Evolutionary conservation across 1,284 basidiomycete species (phyloP).

Genomic region (Xerocomus amazonicus): DNA sequence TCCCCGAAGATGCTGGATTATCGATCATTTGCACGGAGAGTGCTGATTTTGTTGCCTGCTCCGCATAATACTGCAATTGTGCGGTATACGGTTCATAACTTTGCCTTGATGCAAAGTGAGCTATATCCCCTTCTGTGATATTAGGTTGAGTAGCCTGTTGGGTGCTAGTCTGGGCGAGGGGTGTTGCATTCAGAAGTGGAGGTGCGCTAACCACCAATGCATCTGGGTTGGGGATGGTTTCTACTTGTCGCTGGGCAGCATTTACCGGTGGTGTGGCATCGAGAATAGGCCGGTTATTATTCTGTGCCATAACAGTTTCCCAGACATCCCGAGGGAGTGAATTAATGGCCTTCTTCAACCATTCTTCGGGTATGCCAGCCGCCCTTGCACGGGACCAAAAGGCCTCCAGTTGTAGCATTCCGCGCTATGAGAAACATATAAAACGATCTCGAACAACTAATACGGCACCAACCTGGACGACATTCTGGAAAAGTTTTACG

Average conservation of each 20-base stretch:
- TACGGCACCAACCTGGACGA: slow-evolving; percentile 18
- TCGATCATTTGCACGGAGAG: slow-evolving; percentile 2
- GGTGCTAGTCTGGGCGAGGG: slow-evolving; percentile 1
- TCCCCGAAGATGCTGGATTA: neutral
- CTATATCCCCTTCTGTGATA: neutral
- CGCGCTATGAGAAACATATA: slow-evolving; percentile 15
- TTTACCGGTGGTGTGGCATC: neutral
- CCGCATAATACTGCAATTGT: slow-evolving; percentile 24
- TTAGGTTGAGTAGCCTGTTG: neutral
- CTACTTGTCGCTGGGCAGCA: neutral
- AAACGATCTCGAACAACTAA: slow-evolving; percentile 1
- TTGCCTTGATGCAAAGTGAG: slow-evolving; percentile 1
- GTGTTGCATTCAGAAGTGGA: neutral
- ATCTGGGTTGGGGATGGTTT: neutral
- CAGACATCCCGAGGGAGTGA: slow-evolving; percentile 18
- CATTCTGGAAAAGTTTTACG: slow-evolving; percentile 21
- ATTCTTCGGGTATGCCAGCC: slow-evolving; percentile 19
- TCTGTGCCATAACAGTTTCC: slow-evolving; percentile 12
- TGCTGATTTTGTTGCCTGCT: slow-evolving; percentile 11
- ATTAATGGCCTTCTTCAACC: slow-evolving; percentile 20
- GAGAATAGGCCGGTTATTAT: neutral
- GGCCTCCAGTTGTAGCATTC: slow-evolving; percentile 10
- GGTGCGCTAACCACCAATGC: neutral
- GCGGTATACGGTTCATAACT: slow-evolving; percentile 10
- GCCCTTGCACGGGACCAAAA: slow-evolving; percentile 14